Base-by-base conservation (phyloP, 495 filamentous ascomycete species). In the Penicillium subrubescens region DNA sequence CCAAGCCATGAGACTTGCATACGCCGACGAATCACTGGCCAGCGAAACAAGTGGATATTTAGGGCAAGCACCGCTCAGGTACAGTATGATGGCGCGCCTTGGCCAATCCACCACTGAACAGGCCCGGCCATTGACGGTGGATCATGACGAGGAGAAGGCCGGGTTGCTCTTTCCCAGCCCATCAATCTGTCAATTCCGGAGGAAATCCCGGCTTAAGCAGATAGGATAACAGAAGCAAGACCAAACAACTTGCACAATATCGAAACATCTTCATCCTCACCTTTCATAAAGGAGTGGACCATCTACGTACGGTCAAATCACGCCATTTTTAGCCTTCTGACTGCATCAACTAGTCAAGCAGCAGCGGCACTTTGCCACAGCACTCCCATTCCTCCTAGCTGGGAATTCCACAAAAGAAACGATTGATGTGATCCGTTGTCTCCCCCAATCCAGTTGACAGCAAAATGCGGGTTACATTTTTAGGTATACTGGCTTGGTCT, bases 381-480 rank as follows among this genome's bases (percentile, higher is more conserved):
- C 44, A 12, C 44, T 48, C 44, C 44, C 44, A 48, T 48, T 48
- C 48, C 25, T 52, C 21, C 25, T 52, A 23, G 44, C 44, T 48
- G 19, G 43, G 44, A 23, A 48, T 52, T 31, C 48, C 25, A 27
- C 23, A 31, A 52, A 52, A 64, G 60, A 64, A 39, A 64, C 62
- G 19, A 39, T 60, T 33, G 48, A 46, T 54, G 62, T 41, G 62
- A 34, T 50, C 56, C 56, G 37, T 17, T 34, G 48, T 54, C 8
- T 31, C 23, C 27, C 27, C 41, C 25, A 62, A 67, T 21, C 29
- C 17, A 48, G 31, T 56, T 31, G 33, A 56, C 53, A 56, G 53
- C 60, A 72, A 14, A 37, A 73, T 73, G 71, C 54, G 68, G 43
- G 15, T 73, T 23, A 55, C 44, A 60, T 44, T 52, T 6, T 55